phyloP scores from a whole-genome alignment of 345 rosid species.

The Lagerstroemia speciosa region DNA sequence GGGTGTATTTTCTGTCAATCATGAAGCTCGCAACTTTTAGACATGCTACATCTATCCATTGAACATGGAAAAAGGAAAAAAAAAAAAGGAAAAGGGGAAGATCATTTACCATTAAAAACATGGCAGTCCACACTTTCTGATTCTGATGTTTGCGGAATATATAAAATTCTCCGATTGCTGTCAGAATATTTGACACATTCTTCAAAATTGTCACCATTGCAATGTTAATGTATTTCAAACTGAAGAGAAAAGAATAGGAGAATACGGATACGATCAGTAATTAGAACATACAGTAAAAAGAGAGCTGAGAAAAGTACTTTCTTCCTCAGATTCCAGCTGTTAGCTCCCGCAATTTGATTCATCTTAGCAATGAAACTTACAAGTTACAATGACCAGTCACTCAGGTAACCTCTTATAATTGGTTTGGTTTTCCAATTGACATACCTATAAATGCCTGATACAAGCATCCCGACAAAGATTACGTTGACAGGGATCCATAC shows the following conservation, averaged over 20 bases:
- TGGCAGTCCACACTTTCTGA: constrained; percentile 88
- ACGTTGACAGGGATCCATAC: constrained; percentile 89
- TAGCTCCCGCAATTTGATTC: background rate
- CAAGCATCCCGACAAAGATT: constrained; percentile 90
- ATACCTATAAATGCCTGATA: constrained; percentile 91
- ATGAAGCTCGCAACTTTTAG: background rate
- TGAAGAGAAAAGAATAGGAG: constrained; percentile 30
- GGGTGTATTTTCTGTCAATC: background rate
- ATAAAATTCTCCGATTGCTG: constrained; percentile 81
- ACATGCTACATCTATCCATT: background rate
- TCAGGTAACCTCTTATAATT: background rate
- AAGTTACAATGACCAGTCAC: too few species aligned
- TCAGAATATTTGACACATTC: constrained; percentile 84
- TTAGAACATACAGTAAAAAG: background rate
- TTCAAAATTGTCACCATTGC: constrained; percentile 97
- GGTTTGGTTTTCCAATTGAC: constrained; percentile 2
- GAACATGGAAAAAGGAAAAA: background rate
- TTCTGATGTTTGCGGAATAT: constrained; percentile 77
- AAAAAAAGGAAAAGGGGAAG: background rate
- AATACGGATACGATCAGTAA: background rate
- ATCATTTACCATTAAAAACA: constrained; percentile 72
- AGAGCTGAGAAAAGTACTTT: background rate
- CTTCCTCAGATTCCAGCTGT: background rate
- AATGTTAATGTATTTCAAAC: constrained; percentile 78
- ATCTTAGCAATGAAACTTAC: background rate